These are phyloP conservation scores for Musa schizocarpa DNA, from an alignment of 176 grass and related monocot species.

Conservation along the genomic window DNA sequence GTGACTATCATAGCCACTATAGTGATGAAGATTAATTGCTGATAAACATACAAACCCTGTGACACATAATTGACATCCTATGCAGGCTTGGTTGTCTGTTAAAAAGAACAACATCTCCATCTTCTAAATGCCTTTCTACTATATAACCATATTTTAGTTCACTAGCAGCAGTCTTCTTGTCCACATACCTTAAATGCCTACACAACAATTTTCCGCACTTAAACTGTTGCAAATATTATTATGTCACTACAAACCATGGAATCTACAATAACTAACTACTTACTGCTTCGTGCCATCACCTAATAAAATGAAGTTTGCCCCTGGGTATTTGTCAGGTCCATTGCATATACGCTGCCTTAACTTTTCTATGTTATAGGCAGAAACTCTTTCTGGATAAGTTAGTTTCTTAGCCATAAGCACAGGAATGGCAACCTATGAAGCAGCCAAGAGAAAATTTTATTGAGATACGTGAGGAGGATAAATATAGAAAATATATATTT, in stretches of 20 bases:
- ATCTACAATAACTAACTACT: constrained; percentile 26
- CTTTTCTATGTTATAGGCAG: constrained; percentile 79
- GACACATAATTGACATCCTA: constrained; percentile 98
- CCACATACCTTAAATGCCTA: constrained; percentile 66
- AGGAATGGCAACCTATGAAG: constrained; percentile 74
- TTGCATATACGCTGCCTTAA: constrained; percentile 69
- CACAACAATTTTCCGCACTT: constrained; percentile 17
- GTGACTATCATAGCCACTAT: constrained; percentile 12
- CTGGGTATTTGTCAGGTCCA: constrained; percentile 87
- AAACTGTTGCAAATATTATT: neutral
- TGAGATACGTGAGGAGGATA: no score
- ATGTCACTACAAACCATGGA: neutral
- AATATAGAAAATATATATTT: neutral
- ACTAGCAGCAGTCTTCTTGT: constrained; percentile 64
- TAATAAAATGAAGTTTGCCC: constrained; percentile 69
- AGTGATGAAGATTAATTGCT: constrained; percentile 2
- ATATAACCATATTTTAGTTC: constrained; percentile 78
- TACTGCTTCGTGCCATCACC: constrained; percentile 57
- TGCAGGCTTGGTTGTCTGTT: constrained; percentile 96
- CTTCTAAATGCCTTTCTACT: constrained; percentile 97
- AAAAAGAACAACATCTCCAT: constrained; percentile 90
- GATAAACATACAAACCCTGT: constrained; percentile 44
- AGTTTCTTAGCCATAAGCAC: constrained; percentile 79
- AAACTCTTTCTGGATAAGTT: constrained; percentile 90
- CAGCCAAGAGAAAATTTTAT: constrained; percentile 5